These are phyloP conservation scores for Friedmanniomyces endolithicus DNA, from an alignment of 495 filamentous ascomycete genomes.

Conservation along the genomic window DNA sequence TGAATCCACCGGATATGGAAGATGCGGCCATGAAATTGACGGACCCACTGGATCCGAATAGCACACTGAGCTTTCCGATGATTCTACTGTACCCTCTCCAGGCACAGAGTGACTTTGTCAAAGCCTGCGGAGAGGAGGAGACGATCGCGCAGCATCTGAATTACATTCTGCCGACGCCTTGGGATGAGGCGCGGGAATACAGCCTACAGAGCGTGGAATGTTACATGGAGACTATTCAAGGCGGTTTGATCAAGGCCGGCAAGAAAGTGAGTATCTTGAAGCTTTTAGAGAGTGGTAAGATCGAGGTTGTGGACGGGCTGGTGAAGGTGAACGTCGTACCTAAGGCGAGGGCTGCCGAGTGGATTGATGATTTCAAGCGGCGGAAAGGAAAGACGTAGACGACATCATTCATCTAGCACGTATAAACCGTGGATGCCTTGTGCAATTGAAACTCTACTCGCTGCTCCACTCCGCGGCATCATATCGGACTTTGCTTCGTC, in stretches of 20 bases:
- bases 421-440: neutral
- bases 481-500: too few species aligned
- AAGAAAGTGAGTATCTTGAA: slow-evolving; percentile 67
- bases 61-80: slow-evolving; percentile 58
- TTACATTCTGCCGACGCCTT: slow-evolving; percentile 73
- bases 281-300: slow-evolving; percentile 60
- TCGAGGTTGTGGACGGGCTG: slow-evolving; percentile 78
- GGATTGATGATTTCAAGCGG: slow-evolving; percentile 72
- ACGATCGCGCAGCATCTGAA: slow-evolving; percentile 57
- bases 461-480: neutral
- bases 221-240: slow-evolving; percentile 69
- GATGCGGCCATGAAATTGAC: slow-evolving; percentile 39
- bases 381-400: slow-evolving; percentile 36
- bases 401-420: too few species aligned
- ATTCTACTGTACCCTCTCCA: slow-evolving; percentile 75
- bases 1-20: slow-evolving; percentile 70
- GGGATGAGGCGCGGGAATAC: slow-evolving; percentile 66
- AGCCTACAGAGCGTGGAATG: slow-evolving; percentile 56
- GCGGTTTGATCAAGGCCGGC: slow-evolving; percentile 81
- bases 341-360: slow-evolving; percentile 48
- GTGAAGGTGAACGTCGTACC: slow-evolving; percentile 73
- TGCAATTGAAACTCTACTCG: neutral
- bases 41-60: slow-evolving; percentile 59
- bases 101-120: slow-evolving; percentile 77
- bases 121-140: slow-evolving; percentile 62